Base-by-base conservation (phyloP, 805 yeast species). In the Candida ortonii region DNA sequence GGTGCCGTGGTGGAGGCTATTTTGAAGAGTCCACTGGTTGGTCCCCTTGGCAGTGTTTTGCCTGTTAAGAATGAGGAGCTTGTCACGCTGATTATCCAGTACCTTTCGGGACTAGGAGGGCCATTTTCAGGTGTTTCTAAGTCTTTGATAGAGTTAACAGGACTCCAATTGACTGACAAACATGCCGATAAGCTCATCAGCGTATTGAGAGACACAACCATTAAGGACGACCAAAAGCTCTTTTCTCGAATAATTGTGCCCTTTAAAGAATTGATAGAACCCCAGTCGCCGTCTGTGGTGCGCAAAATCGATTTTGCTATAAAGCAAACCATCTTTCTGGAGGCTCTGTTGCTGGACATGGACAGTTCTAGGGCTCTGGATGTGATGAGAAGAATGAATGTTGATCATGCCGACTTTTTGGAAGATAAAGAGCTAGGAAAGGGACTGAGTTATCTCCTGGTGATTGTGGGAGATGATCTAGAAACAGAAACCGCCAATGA, bases 401-500 rank as follows among this genome's bases (percentile, higher is more conserved):
- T n/a, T n/a, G n/a, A n/a, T n/a, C n/a, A n/a, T n/a, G n/a, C n/a
- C n/a, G n/a, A n/a, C n/a, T n/a, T n/a, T n/a, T n/a, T n/a, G n/a
- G n/a, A n/a, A n/a, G n/a, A n/a, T n/a, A n/a, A n/a, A n/a, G n/a
- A n/a, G n/a, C n/a, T 44, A 14, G 32, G 44, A 10, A 41, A 39
- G 12, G 25, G 36, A 26, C 24, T 53, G 35, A 46, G 55, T 13
- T 46, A 50, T 1, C 22, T 53, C 11, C 46, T 44, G 32, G 47
- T 39, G 38, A 24, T 52, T 41, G 33, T 62, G 60, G 41, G 51
- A 33, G 59, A 68, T 16, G 18, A 22, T 12, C n/a, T 13, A 3
- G 22, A 11, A 8, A 20, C 11, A 8, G n/a, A n/a, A n/a, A n/a
- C n/a, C n/a, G n/a, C n/a, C n/a, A n/a, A n/a, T n/a, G n/a, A n/a